Conservation (phyloP, 129 eudicot species). For the Artemisia annua region DNA sequence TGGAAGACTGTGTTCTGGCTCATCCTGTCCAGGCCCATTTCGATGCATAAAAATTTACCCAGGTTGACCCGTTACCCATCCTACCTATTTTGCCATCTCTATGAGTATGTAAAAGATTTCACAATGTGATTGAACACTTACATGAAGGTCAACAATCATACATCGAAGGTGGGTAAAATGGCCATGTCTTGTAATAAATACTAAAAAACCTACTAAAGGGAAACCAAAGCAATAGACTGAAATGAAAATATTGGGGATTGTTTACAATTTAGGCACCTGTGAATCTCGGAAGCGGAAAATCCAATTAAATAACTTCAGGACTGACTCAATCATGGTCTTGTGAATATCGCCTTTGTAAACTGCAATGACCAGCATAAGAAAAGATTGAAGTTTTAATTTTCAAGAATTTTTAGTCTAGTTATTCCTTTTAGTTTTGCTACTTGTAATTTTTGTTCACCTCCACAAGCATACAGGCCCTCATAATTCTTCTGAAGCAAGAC, state of each 20-base stretch:
- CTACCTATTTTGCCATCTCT: slow-evolving; percentile 8
- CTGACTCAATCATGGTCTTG: slow-evolving; percentile 68
- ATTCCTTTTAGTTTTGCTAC: neutral
- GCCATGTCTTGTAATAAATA: too few species aligned
- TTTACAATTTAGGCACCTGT: slow-evolving; percentile 50
- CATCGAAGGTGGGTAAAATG: slow-evolving; percentile 47
- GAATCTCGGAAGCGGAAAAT: slow-evolving; percentile 71
- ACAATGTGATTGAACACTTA: slow-evolving; percentile 24
- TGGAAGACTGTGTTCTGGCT: too few species aligned
- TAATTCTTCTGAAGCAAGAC: slow-evolving; percentile 75
- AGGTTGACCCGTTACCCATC: neutral
- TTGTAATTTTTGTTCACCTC: slow-evolving; percentile 52
- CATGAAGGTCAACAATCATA: slow-evolving; percentile 91
- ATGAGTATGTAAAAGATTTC: neutral
- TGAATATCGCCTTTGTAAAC: slow-evolving; percentile 66
- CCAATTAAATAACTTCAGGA: slow-evolving; percentile 82
- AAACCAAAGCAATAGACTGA: too few species aligned
- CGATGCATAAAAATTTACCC: neutral
- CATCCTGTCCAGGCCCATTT: too few species aligned
- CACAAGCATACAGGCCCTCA: slow-evolving; percentile 91
- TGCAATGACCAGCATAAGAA: slow-evolving; percentile 41
- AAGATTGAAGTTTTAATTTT: neutral
- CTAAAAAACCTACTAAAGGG: too few species aligned
- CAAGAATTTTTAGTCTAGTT: neutral
- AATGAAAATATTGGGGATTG: neutral